phyloP scores from a whole-genome alignment of 768 basidiomycete species.

The Tulasnella sp. region DNA sequence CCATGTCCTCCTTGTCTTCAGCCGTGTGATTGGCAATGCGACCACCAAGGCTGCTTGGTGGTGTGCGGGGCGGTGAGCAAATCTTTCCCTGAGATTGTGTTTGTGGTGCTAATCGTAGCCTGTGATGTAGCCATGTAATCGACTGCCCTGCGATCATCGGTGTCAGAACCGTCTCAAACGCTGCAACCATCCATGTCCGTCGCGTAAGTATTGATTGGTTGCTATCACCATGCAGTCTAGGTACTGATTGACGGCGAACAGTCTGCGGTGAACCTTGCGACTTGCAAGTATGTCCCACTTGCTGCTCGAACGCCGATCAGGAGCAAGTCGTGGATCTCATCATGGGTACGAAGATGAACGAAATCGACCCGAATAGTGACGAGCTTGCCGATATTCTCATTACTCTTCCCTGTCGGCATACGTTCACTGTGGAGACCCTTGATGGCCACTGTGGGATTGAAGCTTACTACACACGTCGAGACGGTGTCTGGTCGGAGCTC shows the following conservation, averaged over 20 bases:
- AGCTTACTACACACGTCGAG: slow-evolving; percentile 46
- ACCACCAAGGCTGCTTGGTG: slow-evolving; percentile 53
- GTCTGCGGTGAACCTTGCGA: slow-evolving; percentile 66
- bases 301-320: slow-evolving; percentile 42
- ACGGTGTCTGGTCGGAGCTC: slow-evolving; percentile 46
- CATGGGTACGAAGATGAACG: slow-evolving; percentile 48
- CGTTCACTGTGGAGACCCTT: slow-evolving; percentile 69
- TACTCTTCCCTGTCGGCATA: slow-evolving; percentile 58
- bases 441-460: slow-evolving; percentile 54
- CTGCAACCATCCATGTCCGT: slow-evolving; percentile 11
- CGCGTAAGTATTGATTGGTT: neutral
- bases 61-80: slow-evolving; percentile 63
- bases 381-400: slow-evolving; percentile 52
- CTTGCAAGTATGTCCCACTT: slow-evolving; percentile 52
- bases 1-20: slow-evolving; percentile 62
- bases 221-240: neutral
- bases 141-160: slow-evolving; percentile 1
- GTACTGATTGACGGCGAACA: slow-evolving; percentile 32
- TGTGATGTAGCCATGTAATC: neutral
- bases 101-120: slow-evolving; percentile 40
- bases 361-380: slow-evolving; percentile 37
- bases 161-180: neutral
- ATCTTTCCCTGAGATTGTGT: neutral
- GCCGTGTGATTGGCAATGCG: slow-evolving; percentile 57
- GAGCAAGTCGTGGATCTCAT: slow-evolving; percentile 55